Conservation (phyloP, 306 rosid genomes). For the Dryas alaskensis region DNA sequence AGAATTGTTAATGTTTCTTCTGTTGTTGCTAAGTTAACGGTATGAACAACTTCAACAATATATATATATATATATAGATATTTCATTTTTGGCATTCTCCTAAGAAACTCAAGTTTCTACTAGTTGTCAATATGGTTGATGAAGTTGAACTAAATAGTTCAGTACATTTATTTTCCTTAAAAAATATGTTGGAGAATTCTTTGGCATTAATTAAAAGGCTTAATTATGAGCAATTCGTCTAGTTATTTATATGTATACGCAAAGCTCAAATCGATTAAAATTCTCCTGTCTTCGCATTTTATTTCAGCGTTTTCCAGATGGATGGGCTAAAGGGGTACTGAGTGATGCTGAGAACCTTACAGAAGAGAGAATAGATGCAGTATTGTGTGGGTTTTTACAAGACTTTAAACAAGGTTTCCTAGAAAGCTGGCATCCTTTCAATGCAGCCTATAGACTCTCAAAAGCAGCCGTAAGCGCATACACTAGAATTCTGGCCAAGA, state of each 20-base stretch:
- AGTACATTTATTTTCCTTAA: neutral
- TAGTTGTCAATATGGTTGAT: neutral
- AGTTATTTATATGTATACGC: neutral
- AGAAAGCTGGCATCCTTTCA: slow-evolving; percentile 30
- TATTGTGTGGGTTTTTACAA: slow-evolving; percentile 23
- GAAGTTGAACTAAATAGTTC: neutral
- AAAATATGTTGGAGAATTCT: too few relatives aligned
- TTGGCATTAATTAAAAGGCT: too few relatives aligned
- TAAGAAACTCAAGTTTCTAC: neutral
- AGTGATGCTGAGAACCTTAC: slow-evolving; percentile 42
- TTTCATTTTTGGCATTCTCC: neutral
- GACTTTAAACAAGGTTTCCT: slow-evolving; percentile 36
- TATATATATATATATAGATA: neutral
- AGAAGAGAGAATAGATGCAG: slow-evolving; percentile 39
- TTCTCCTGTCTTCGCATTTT: neutral
- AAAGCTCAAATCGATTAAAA: neutral
- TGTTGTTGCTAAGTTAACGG: neutral
- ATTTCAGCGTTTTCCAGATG: slow-evolving; percentile 31
- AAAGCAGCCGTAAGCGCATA: slow-evolving; percentile 39
- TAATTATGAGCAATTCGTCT: neutral
- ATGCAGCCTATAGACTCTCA: slow-evolving; percentile 30
- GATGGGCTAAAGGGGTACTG: slow-evolving; percentile 25
- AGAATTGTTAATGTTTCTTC: slow-evolving; percentile 44
- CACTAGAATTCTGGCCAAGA: slow-evolving; percentile 40
- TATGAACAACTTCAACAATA: neutral